These are phyloP conservation scores for Cryoendolithus antarcticus DNA, from an alignment of 2,329 filamentous ascomycete species.

Conservation along the genomic window DNA sequence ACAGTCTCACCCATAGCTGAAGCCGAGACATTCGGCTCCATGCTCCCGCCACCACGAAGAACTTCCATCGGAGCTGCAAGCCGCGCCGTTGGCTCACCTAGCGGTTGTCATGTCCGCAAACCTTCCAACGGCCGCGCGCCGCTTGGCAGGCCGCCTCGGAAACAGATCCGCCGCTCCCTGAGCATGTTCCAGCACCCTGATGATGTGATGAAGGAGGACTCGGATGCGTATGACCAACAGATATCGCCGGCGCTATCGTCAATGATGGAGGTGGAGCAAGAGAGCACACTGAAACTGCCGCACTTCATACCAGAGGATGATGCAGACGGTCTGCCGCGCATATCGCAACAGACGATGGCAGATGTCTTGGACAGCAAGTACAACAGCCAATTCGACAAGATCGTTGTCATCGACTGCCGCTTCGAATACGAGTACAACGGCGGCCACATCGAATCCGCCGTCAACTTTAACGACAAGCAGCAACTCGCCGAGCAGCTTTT, in stretches of 20 bases:
- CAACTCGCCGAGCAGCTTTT: conserved; percentile 70
- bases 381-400: conserved; percentile 61
- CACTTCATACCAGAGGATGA: conserved; percentile 73
- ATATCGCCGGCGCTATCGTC: conserved; percentile 44
- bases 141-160: conserved; percentile 58
- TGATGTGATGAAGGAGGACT: conserved; percentile 73
- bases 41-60: conserved; percentile 50
- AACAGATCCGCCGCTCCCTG: conserved; percentile 79
- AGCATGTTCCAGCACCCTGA: conserved; percentile 96
- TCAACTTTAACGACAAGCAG: conserved; percentile 98
- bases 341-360: conserved; percentile 68
- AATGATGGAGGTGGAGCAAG: conserved; percentile 73
- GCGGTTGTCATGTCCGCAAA: conserved; percentile 58
- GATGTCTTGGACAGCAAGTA: conserved; percentile 81
- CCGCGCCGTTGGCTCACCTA: conserved; percentile 63
- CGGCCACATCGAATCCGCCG: conserved; percentile 81
- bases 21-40: conserved; percentile 26
- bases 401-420: conserved; percentile 86
- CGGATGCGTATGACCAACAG: conserved; percentile 44
- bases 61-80: conserved; percentile 50
- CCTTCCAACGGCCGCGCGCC: conserved; percentile 47
- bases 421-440: conserved; percentile 99
- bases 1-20: conserved; percentile 55
- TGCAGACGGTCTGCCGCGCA: conserved; percentile 77
- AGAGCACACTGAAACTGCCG: conserved; percentile 62